A percentile compares a stretch with the other conserved stretches of the same genome.
Conservation (phyloP, 1,284 basidiomycete species). For the Exobasidium cylindrosporum region DNA sequence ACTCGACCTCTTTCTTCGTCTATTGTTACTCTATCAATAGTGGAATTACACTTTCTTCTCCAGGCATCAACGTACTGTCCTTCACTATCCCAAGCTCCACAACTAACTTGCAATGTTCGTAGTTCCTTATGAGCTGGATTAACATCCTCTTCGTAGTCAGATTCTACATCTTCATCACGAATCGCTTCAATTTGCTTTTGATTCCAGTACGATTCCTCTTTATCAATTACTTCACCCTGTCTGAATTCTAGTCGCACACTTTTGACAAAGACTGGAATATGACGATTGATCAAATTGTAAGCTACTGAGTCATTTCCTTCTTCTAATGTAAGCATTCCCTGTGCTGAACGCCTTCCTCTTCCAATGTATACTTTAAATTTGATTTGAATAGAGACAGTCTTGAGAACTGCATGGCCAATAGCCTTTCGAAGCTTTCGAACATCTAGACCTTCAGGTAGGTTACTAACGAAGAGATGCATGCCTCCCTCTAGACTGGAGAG, state of each 20-base stretch:
- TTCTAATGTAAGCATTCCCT: background rate
- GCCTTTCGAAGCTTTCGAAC: background rate
- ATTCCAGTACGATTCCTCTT: background rate
- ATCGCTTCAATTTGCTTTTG: background rate
- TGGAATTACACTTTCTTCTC: background rate
- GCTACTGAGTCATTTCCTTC: background rate
- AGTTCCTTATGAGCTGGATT: background rate
- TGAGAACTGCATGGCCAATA: background rate
- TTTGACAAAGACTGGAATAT: background rate
- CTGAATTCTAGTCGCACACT: background rate
- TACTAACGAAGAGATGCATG: background rate
- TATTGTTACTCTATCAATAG: background rate
- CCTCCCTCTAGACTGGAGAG: background rate
- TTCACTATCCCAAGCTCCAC: conserved; percentile 3
- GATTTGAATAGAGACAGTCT: background rate
- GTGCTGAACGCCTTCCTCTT: background rate
- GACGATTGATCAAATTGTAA: background rate
- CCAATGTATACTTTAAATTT: background rate
- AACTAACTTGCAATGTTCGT: background rate
- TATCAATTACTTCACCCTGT: background rate
- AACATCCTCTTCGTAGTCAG: background rate
- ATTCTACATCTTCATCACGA: background rate
- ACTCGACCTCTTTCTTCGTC: background rate
- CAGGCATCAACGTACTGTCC: conserved; percentile 2
- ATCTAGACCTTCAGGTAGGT: background rate